A percentile compares a stretch with the other conserved stretches of the same genome.
Conservation (phyloP, 345 rosid genomes). For the Euphorbia lathyris region DNA sequence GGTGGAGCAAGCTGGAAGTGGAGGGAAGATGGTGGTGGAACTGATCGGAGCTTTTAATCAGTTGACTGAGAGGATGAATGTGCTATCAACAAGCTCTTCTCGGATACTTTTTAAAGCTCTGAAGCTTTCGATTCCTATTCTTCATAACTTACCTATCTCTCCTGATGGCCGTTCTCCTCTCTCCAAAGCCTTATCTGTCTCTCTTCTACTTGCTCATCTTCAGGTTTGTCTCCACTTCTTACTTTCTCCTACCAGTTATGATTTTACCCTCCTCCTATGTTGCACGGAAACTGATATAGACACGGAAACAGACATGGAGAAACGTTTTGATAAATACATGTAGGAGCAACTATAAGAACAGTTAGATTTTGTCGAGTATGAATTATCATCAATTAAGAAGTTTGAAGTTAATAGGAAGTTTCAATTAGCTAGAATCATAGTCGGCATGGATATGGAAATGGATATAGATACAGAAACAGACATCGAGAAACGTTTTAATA, state of each 20-base stretch:
- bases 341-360: too few relatives aligned
- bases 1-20: slow-evolving; percentile 49
- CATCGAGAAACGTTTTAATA: too few relatives aligned
- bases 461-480: too few relatives aligned
- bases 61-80: slow-evolving; percentile 80
- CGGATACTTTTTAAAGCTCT: slow-evolving; percentile 70
- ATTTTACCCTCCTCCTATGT: too few relatives aligned
- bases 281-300: too few relatives aligned
- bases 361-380: too few relatives aligned
- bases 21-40: slow-evolving; percentile 97
- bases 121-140: slow-evolving; percentile 79
- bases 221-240: slow-evolving; percentile 39
- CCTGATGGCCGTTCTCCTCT: slow-evolving; percentile 73
- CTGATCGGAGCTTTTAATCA: slow-evolving; percentile 92
- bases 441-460: too few relatives aligned
- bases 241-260: neutral
- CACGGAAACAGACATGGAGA: too few relatives aligned
- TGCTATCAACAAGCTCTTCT: slow-evolving; percentile 74
- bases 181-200: slow-evolving; percentile 73
- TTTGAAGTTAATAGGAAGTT: too few relatives aligned
- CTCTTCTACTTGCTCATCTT: slow-evolving; percentile 79
- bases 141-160: slow-evolving; percentile 60
- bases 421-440: too few relatives aligned
- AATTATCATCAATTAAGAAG: too few relatives aligned
- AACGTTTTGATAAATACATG: too few relatives aligned